Evolutionary conservation across 2,329 filamentous ascomycete species (phyloP), one percentile per base, ranked within the genome.

Genomic region (Magnaporthiopsis incrustans): DNA sequence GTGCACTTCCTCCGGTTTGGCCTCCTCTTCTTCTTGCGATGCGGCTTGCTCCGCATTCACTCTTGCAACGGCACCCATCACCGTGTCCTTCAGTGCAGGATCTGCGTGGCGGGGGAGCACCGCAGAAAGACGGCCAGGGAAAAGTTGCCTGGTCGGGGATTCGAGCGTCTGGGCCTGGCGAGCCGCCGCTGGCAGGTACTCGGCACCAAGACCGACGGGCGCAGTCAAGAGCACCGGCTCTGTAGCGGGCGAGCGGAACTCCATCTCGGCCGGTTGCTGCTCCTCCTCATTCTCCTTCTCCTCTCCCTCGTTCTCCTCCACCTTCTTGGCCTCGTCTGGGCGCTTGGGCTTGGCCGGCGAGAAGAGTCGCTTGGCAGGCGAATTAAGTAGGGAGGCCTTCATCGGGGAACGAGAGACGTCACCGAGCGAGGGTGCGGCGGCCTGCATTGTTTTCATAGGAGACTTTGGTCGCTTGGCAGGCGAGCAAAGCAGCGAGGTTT

Each of bases 391-490:
- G 0, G 81, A 80, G 4, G 74, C 70, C 71, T 82, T 84, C 64
- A 79, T 75, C 0, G 77, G 76, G 15, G 78, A 78, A 27, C 44
- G 73, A 66, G 33, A 73, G 12, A 62, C 65, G 57, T 62, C 72
- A 26, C 71, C 65, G 27, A 68, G 72, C 27, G 68, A 27, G 25
- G 69, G 70, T 44, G 68, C 67, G 30, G 67, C 67, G 30, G 75
- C 66, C 35, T 70, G 72, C 12, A 77, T 66, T 18, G 74, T 69
- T 69, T 81, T 79, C 65, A 78, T 73, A 7, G 78, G 77, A 3
- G 79, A 79, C 57, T 78, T 76, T 1, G 79, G 76, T 59, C 81
- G 75, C 71, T 83, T 84, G 22, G 82, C 82, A 1, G 81, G 80
- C 4, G 82, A 83, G 63, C 79, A 77, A 4, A 83, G 70, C 4